A percentile compares a stretch with the other conserved stretches of the same genome.
Evolutionary conservation across 2,329 filamentous ascomycete species (phyloP).

Genomic region (Claviceps quebecensis): DNA sequence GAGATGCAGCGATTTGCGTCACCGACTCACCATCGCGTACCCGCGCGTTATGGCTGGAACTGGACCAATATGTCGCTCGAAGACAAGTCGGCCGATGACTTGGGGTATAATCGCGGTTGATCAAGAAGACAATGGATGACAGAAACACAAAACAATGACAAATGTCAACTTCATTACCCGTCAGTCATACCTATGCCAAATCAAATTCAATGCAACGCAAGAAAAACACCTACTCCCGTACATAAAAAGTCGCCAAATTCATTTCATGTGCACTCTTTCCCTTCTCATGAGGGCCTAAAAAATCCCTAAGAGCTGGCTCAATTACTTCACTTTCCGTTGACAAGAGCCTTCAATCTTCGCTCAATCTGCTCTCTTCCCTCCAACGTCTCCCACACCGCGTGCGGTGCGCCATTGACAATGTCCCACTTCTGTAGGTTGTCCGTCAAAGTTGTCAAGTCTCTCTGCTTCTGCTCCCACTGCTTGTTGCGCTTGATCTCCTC

Average conservation of each 20-base stretch:
- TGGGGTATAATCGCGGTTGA: too few species aligned
- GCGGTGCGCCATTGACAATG: constrained; percentile 69
- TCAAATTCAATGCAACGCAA: too few species aligned
- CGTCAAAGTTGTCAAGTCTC: constrained; percentile 70
- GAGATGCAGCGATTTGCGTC: too few species aligned
- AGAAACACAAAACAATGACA: too few species aligned
- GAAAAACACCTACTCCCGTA: not conserved
- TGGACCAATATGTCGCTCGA: too few species aligned
- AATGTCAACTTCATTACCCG: not conserved
- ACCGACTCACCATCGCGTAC: too few species aligned
- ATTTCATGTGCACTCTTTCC: not conserved
- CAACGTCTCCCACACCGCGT: constrained; percentile 68
- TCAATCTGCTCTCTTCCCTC: constrained; percentile 65
- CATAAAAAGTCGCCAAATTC: not conserved
- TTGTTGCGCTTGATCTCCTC: constrained; percentile 49
- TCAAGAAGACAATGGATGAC: too few species aligned
- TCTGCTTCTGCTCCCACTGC: constrained; percentile 73
- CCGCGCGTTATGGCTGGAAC: too few species aligned
- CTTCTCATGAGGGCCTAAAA: not conserved
- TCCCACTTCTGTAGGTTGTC: constrained; percentile 72
- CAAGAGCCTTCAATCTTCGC: constrained; percentile 58
- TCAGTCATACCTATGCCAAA: not conserved
- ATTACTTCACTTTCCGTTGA: constrained; percentile 18
- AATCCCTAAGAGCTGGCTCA: not conserved
- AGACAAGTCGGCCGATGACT: too few species aligned